Conservation (phyloP, 768 basidiomycete species). For the Lactifluus rugatus region DNA sequence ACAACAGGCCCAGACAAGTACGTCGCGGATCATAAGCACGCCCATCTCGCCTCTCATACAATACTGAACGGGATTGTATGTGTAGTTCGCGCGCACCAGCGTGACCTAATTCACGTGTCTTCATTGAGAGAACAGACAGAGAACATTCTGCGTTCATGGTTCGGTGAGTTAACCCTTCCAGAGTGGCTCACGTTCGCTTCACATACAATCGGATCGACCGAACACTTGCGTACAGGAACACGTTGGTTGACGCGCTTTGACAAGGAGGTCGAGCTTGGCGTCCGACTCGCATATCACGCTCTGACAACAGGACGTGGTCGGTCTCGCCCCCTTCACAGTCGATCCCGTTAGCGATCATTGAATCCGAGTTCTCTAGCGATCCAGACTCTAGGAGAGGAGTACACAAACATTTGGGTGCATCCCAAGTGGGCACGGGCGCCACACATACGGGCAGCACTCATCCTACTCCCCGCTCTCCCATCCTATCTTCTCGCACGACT, state of each 20-base stretch:
- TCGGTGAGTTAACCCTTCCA: constrained; percentile 42
- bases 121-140: constrained; percentile 69
- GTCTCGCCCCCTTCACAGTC: constrained; percentile 12
- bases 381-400: constrained; percentile 87
- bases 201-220: constrained; percentile 3
- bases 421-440: constrained; percentile 36
- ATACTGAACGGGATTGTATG: constrained; percentile 8
- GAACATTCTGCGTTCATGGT: constrained; percentile 61
- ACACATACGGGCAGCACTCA: constrained; percentile 39
- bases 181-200: neutral
- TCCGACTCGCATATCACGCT: constrained; percentile 63
- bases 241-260: constrained; percentile 75
- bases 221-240: constrained; percentile 43
- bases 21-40: constrained; percentile 25
- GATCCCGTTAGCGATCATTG: constrained; percentile 7
- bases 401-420: constrained; percentile 66
- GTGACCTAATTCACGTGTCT: constrained; percentile 70
- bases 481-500: constrained; percentile 50
- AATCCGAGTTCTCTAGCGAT: constrained; percentile 36
- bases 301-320: constrained; percentile 67
- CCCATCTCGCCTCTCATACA: constrained; percentile 2
- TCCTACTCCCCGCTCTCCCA: constrained; percentile 60
- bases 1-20: constrained; percentile 82
- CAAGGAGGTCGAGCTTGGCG: constrained; percentile 62
- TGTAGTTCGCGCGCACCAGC: constrained; percentile 74